Evolutionary conservation across 345 rosid genomes (phyloP), one percentile per base, ranked within the genome.

Genomic region (Nephelium lappaceum): DNA sequence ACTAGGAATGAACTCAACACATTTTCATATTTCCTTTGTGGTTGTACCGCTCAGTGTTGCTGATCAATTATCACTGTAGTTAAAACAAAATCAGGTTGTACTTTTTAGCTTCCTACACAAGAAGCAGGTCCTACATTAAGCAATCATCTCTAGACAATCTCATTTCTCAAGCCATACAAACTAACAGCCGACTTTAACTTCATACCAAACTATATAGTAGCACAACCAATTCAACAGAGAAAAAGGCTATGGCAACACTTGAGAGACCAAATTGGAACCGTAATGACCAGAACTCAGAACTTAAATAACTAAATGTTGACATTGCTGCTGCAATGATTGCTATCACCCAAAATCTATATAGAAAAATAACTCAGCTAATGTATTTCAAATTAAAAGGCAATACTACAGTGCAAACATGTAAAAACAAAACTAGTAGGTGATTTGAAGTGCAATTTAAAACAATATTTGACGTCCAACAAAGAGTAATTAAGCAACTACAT

Each of bases 401-500:
- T 4, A 10, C 11, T 4, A 11, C 16, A 55, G 42, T 2, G 55
- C 39, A 73, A 24, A 3, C 57, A 73, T 61, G 23, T 24, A 41
- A 62, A 0, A 16, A 53, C 58, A 74, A 66, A 66, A 36, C 69
- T 66, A 38, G 38, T 5, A 38, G 23, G 31, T 0, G 7, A 8
- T 5, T 9, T 14, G 24, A 67, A 14, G 76, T 67, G 57, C 66
- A 53, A 67, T 67, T 21, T 14, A 53, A 67, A 23, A 67, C 42
- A 47, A 21, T 21, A 39, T 53, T n/a, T 9, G 23, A 5, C 8
- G 69, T 25, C 25, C 38, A 43, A 43, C 21, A 38, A 39, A 43
- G 18, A 71, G 41, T 71, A 25, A 67, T 51, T 21, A 76, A 16
- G 41, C 12, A 62, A 76, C 73, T 76, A 67, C 72, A 62, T 23